These are phyloP conservation scores for Scheffersomyces titani DNA, from an alignment of 1,139 yeast species.

Conservation along the genomic window DNA sequence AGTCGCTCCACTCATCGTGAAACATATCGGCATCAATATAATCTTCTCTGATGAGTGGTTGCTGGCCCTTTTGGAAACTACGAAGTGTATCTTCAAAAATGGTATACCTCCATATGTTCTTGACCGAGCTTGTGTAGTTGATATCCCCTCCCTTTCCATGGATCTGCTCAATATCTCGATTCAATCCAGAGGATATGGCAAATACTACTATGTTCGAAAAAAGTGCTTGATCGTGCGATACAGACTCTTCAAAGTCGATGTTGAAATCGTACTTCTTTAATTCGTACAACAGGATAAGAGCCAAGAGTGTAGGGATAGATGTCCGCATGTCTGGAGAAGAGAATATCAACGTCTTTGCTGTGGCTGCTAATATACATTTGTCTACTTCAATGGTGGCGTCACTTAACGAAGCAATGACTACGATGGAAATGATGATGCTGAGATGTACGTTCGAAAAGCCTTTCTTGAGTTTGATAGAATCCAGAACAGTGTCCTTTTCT, in stretches of 20 bases:
- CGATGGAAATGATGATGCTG: not conserved
- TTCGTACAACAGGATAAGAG: conserved; percentile 1
- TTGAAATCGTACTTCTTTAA: conserved; percentile 1
- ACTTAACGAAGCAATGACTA: not conserved
- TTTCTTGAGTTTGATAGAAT: not conserved
- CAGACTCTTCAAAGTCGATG: not conserved
- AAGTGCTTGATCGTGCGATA: conserved; percentile 1
- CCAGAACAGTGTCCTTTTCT: not conserved
- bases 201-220: not conserved
- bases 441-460: not conserved
- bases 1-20: not conserved
- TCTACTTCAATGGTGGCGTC: not conserved
- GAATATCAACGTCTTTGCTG: not conserved
- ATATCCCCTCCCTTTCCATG: not conserved
- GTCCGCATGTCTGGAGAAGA: not conserved
- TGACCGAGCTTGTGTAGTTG: not conserved
- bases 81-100: conserved; percentile 2
- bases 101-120: conserved; percentile 2
- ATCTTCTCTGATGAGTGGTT: conserved; percentile 1
- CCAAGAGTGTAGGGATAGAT: conserved; percentile 1
- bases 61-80: conserved; percentile 2
- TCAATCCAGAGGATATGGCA: conserved; percentile 2
- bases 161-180: conserved; percentile 2
- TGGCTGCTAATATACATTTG: not conserved
- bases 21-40: not conserved